Conservation (phyloP, 176 grass and related monocot species). For the Carex pumila region DNA sequence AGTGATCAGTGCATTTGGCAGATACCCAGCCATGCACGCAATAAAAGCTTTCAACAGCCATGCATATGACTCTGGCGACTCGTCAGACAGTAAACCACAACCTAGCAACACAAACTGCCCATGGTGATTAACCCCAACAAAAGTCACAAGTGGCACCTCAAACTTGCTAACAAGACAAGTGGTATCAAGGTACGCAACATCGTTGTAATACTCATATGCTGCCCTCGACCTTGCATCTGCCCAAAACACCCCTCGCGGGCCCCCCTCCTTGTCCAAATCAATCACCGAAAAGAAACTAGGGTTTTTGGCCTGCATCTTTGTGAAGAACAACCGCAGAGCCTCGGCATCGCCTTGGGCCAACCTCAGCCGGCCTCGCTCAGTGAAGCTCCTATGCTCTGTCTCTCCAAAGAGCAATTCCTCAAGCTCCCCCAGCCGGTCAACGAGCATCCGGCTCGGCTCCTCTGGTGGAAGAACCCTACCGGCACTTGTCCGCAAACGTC, state of each 20-base stretch:
- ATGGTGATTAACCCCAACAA: constrained; percentile 89
- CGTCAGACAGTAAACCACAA: constrained; percentile 71
- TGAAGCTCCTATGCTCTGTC: constrained; percentile 56
- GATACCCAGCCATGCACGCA: constrained; percentile 84
- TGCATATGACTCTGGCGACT: constrained; percentile 73
- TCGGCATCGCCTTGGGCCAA: constrained; percentile 78
- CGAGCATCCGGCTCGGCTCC: constrained; percentile 60
- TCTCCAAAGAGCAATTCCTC: constrained; percentile 83
- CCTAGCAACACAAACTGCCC: constrained; percentile 74
- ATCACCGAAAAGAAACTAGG: constrained; percentile 75
- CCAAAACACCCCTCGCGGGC: constrained; percentile 73
- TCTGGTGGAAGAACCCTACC: constrained; percentile 48
- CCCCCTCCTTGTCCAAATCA: constrained; percentile 81
- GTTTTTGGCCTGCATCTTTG: constrained; percentile 94
- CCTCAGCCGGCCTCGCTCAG: constrained; percentile 64
- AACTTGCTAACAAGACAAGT: constrained; percentile 64
- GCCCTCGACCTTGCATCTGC: constrained; percentile 81
- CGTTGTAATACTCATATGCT: constrained; percentile 77
- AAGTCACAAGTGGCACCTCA: constrained; percentile 80
- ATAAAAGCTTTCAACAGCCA: constrained; percentile 91
- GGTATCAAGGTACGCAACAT: constrained; percentile 69
- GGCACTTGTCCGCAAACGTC: constrained; percentile 37
- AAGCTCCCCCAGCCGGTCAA: constrained; percentile 59
- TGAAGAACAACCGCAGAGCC: constrained; percentile 79
- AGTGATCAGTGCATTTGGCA: constrained; percentile 77